Percentiles rank a stretch among this genome's conserved stretches.
phyloP scores from a whole-genome alignment of 78 protist genomes.

The Tieghemostelium lacteum region DNA sequence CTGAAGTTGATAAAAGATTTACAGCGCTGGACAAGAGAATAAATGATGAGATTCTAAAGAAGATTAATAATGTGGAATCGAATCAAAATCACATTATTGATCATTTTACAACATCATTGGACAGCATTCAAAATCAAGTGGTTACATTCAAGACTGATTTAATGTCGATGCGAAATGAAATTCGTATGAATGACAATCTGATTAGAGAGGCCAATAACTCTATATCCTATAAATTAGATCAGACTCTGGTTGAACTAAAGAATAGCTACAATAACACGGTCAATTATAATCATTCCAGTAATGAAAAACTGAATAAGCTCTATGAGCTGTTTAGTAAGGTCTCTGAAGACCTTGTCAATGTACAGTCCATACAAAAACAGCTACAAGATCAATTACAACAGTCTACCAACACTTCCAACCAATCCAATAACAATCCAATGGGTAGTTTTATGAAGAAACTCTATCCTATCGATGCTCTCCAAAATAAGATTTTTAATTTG shows the following conservation, averaged over 20 bases:
- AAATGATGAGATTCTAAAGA: conserved; percentile 5
- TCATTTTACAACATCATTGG: neutral
- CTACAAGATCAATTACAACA: neutral
- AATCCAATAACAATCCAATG: neutral
- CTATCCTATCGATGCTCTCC: conserved; percentile 50
- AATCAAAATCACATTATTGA: neutral
- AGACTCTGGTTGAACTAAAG: neutral
- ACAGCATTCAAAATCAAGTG: neutral
- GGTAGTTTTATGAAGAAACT: conserved; percentile 60
- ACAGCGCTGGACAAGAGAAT: neutral
- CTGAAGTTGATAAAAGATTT: conserved; percentile 30
- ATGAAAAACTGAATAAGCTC: neutral
- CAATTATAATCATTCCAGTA: neutral
- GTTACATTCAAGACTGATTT: conserved; percentile 5
- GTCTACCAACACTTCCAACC: neutral
- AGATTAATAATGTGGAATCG: neutral
- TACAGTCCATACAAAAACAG: neutral
- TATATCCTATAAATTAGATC: conserved; percentile 7
- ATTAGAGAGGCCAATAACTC: neutral
- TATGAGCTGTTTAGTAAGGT: neutral
- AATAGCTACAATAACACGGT: neutral
- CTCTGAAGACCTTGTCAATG: neutral
- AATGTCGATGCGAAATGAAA: neutral
- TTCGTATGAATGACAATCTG: neutral
- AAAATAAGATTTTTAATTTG: conserved; percentile 42